phyloP scores from a whole-genome alignment of 306 rosid species.

The Arachis stenosperma region DNA sequence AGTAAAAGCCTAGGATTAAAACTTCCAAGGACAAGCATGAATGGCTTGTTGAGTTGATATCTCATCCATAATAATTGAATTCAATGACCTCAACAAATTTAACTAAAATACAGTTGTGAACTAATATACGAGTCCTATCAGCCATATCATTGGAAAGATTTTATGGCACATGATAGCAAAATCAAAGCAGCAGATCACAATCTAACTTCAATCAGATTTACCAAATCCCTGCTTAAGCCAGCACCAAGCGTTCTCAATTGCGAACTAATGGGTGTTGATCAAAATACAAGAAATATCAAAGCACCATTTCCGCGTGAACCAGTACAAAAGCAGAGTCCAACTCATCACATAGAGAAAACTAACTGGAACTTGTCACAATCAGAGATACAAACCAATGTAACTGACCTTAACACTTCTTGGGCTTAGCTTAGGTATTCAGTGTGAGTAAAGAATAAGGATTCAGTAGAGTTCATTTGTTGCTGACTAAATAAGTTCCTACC shows the following conservation, averaged over 20 bases:
- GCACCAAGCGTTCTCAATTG: not conserved
- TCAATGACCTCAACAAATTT: not conserved
- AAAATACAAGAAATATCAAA: not conserved
- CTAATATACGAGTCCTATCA: not conserved
- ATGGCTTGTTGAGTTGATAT: conserved; percentile 9
- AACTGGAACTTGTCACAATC: not conserved
- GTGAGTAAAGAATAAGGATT: not conserved
- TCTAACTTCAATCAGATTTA: not conserved
- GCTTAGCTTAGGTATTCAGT: not conserved
- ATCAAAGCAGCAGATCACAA: not conserved
- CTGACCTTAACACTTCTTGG: not conserved
- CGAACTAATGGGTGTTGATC: not conserved
- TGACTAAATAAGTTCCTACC: not conserved
- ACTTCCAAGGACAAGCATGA: conserved; percentile 4
- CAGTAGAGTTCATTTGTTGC: not conserved
- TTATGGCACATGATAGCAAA: not conserved
- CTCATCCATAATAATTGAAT: not conserved
- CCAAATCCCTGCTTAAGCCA: not conserved
- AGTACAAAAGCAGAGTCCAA: not conserved
- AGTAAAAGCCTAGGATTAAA: not conserved
- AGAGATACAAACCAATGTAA: not conserved
- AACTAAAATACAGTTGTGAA: not conserved
- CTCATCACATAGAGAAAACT: not conserved
- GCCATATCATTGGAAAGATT: not conserved
- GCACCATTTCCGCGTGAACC: not conserved